A percentile compares a stretch with the other conserved stretches of the same genome.
Conservation (phyloP, 164 flowering plant genomes). For the Vitis vinifera region DNA sequence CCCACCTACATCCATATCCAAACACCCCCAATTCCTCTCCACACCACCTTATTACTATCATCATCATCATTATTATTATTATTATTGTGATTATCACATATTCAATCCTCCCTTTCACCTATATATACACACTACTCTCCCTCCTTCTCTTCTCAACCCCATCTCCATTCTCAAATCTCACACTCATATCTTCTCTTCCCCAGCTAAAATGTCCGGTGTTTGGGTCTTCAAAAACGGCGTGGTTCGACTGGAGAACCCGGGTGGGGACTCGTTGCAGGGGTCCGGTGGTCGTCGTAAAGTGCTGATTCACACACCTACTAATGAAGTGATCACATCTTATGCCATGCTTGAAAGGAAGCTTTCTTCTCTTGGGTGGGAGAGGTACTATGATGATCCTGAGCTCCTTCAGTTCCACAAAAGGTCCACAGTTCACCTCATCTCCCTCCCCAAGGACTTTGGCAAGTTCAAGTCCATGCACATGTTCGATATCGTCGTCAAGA, state of each 20-base stretch:
- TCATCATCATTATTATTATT: no score
- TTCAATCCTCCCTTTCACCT: conserved; percentile 3
- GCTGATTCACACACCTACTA: conserved; percentile 51
- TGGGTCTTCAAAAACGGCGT: conserved; percentile 92
- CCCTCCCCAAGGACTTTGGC: conserved; percentile 79
- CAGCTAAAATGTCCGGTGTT: conserved; percentile 73
- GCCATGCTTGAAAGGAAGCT: conserved; percentile 52
- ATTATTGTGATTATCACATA: no score
- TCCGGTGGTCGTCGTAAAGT: conserved; percentile 45
- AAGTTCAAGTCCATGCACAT: conserved; percentile 81
- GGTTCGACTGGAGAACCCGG: conserved; percentile 64
- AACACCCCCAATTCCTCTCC: conserved; percentile 11
- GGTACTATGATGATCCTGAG: conserved; percentile 79
- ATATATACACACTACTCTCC: conserved; percentile 17
- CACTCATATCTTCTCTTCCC: neutral
- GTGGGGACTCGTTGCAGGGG: conserved; percentile 26
- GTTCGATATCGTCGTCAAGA: conserved; percentile 88
- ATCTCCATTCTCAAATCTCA: neutral
- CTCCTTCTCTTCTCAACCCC: neutral
- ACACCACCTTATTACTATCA: neutral
- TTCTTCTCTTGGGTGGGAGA: conserved; percentile 73
- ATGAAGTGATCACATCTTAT: conserved; percentile 71
- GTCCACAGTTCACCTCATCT: conserved; percentile 77
- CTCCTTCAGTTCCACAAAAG: conserved; percentile 86
- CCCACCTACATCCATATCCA: conserved; percentile 15